Base-by-base conservation (phyloP, 805 yeast species). In the Wickerhamomyces silvicola region DNA sequence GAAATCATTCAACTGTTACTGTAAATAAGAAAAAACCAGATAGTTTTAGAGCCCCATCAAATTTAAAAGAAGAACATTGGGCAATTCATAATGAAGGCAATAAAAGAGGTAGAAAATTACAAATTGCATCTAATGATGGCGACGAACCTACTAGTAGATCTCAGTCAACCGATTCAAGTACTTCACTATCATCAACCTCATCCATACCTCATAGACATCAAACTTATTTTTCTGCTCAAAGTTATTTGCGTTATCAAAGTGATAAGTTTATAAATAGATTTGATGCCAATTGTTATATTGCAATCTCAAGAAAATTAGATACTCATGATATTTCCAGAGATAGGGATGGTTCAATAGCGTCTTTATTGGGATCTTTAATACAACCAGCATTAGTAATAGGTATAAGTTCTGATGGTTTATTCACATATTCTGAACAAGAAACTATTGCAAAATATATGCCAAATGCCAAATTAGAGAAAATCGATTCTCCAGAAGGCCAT, bases 201-300 rank as follows among this genome's bases (percentile, higher is more conserved):
- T 51, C 30, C 5, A 30, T 28, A 8, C 39, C 16, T 7, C 28
- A 39, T 24, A 42, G 38, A 31, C 54, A 64, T 27, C 76, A 73
- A 41, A 68, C 74, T 8, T 83, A 75, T 53, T 92, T 92, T 60
- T 83, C 97, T 0, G 98, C 98, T 3, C 98, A 92, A 59, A 82
- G 90, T 37, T 92, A 92, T 56, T 64, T 92, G 42, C 72, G 98
- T 38, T 92, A 92, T 57, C 98, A 92, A 57, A 97, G 95, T 10
- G 75, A 79, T 33, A 92, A 92, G 56, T 92, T 92, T 54, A 78
- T 88, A 28, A 68, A 74, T 26, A 66, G 98, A 47, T 92, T 90
- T 49, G 98, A 92, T 57, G 96, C 98, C 17, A 92, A 92, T 54
- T 92, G 97, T 60, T 92, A 92, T 59, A 87, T 92, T 33, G 76